Evolutionary conservation across 73 alveolate genomes (phyloP).

Genomic region (Paramecium primaurelia): DNA sequence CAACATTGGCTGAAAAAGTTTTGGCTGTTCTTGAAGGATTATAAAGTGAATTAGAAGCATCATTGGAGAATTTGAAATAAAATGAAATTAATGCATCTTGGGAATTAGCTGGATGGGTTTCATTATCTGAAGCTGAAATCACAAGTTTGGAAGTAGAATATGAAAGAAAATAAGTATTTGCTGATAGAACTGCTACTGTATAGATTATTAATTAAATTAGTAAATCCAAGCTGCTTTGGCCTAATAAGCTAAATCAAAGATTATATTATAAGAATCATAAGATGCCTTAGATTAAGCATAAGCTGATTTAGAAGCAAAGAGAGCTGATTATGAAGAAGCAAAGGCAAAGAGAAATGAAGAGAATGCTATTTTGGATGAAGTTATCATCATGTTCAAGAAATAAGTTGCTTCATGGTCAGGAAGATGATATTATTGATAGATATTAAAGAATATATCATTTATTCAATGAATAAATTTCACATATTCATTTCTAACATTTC

Average conservation of each 20-base stretch:
- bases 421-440: not conserved
- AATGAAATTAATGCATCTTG: constrained; percentile 31
- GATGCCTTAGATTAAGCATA: constrained; percentile 30
- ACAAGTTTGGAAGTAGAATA: not conserved
- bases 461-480: not conserved
- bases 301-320: constrained; percentile 29
- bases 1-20: constrained; percentile 16
- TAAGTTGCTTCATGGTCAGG: constrained; percentile 39
- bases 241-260: constrained; percentile 8
- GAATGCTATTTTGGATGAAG: constrained; percentile 25
- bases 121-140: constrained; percentile 41
- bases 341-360: constrained; percentile 39
- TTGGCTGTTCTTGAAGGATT: not conserved
- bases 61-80: constrained; percentile 10
- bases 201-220: not conserved
- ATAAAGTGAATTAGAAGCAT: not conserved
- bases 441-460: not conserved
- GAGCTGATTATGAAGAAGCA: not conserved
- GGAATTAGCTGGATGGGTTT: constrained; percentile 43
- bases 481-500: constrained; percentile 45
- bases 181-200: constrained; percentile 48
- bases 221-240: constrained; percentile 27
- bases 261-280: constrained; percentile 7
- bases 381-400: constrained; percentile 21
- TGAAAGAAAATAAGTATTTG: constrained; percentile 33